Evolutionary conservation across 78 protist species (phyloP).

Genomic region (Chrysochromulina parva): DNA sequence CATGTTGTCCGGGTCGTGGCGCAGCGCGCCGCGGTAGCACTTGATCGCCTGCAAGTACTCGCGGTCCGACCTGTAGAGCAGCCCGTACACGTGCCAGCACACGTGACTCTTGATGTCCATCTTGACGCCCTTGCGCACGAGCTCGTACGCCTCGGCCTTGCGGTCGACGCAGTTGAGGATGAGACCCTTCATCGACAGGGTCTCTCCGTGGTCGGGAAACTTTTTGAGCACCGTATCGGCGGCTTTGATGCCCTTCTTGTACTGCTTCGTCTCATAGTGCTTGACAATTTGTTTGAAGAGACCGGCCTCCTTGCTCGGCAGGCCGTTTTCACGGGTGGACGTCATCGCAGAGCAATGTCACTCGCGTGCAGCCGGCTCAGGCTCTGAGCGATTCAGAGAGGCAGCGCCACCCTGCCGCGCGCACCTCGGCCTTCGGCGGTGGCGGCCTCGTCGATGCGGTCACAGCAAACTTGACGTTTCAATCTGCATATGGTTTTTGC

Average conservation of each 20-base stretch:
- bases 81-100: conserved; percentile 93
- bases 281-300: conserved; percentile 42
- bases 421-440: too few species aligned
- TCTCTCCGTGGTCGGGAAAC: conserved; percentile 73
- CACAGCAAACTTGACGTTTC: background rate
- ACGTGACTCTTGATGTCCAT: conserved; percentile 58
- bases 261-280: conserved; percentile 83
- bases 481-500: background rate
- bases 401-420: too few species aligned
- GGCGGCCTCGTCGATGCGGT: too few species aligned
- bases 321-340: background rate
- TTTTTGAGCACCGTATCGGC: conserved; percentile 76
- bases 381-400: too few species aligned
- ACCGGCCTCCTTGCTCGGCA: background rate
- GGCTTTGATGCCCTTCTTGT: conserved; percentile 83
- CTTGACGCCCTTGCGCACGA: conserved; percentile 66
- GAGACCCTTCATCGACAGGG: conserved; percentile 84
- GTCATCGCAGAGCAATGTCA: too few species aligned
- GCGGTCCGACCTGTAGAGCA: conserved; percentile 79
- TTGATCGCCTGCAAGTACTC: conserved; percentile 84
- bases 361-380: too few species aligned
- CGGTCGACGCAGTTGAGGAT: conserved; percentile 63
- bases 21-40: conserved; percentile 82
- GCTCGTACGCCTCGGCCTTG: conserved; percentile 82
- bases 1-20: conserved; percentile 72